phyloP scores from a whole-genome alignment of 2,329 filamentous ascomycete genomes.

The Arachnomyces sp. region DNA sequence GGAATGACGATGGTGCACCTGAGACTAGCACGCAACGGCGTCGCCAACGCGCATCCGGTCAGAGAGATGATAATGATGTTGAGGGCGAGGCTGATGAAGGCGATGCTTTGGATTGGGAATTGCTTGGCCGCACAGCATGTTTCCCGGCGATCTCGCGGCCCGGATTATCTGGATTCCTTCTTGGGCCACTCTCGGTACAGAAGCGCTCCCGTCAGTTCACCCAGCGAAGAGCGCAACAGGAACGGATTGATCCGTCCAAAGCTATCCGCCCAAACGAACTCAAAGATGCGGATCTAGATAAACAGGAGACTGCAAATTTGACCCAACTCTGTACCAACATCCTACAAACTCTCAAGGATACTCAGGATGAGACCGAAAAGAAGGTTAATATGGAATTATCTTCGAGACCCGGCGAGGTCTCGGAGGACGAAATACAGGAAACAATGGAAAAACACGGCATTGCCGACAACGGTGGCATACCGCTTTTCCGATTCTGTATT shows the following conservation, averaged over 20 bases:
- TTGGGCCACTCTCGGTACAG: slow-evolving; percentile 81
- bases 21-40: slow-evolving; percentile 30
- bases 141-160: slow-evolving; percentile 66
- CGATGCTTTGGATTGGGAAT: slow-evolving; percentile 76
- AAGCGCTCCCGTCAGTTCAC: slow-evolving; percentile 66
- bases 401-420: slow-evolving; percentile 16
- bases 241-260: slow-evolving; percentile 58
- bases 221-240: slow-evolving; percentile 63
- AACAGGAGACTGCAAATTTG: slow-evolving; percentile 69
- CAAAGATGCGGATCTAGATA: slow-evolving; percentile 62
- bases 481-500: slow-evolving; percentile 77
- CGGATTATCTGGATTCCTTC: slow-evolving; percentile 69
- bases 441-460: slow-evolving; percentile 61
- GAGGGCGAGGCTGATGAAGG: slow-evolving; percentile 59
- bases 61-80: slow-evolving; percentile 49
- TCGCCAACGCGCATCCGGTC: slow-evolving; percentile 29
- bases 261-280: slow-evolving; percentile 70
- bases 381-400: slow-evolving; percentile 24
- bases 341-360: slow-evolving; percentile 47
- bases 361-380: slow-evolving; percentile 38
- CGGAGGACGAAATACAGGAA: slow-evolving; percentile 32
- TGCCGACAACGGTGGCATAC: slow-evolving; percentile 60
- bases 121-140: slow-evolving; percentile 69
- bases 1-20: slow-evolving; percentile 44
- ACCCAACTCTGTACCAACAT: slow-evolving; percentile 73